Evolutionary conservation across 2,329 filamentous ascomycete genomes (phyloP), one percentile per base, ranked within the genome.

Genomic region (Magnaporthiopsis poae): DNA sequence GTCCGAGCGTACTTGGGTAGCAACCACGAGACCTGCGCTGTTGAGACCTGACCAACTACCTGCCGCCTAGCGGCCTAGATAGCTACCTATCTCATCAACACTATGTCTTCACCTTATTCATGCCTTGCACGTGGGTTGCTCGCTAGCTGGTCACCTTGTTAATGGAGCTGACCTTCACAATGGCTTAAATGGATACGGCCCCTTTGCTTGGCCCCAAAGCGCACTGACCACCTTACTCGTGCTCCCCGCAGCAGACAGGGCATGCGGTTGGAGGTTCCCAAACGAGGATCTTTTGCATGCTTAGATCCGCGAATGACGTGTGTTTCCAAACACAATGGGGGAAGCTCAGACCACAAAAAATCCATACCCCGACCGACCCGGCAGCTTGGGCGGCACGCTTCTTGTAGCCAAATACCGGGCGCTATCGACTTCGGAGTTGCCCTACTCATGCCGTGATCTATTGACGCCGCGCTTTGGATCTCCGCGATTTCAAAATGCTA

Each of bases 401-500:
- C 15, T n/a, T n/a, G 46, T 11, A 5, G n/a, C 46, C 46, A 46
- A 46, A 46, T 46, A 46, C 13, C 39, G 13, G 39, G 15, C 35
- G 31, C 31, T 36, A 13, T 52, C 39, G 5, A 52, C 39, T 52
- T 52, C 1, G 18, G 18, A 52, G 5, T 25, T 56, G n/a, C 46
- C 46, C 46, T n/a, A 9, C 46, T 21, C 46, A 56, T 56, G 46
- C 46, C 46, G 46, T 56, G 46, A 56, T n/a, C 46, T 5, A 56
- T 56, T 56, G 46, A 56, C 7, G n/a, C 9, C 21, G 46, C 46
- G 46, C 7, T 56, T 25, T 25, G 46, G 2, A 56, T 56, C 46
- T 56, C 21, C 5, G 2, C n/a, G 21, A n/a, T 2, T 35, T 27
- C 5, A 64, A 56, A 61, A 77, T 77, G 76, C 68, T 76, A 46